These are phyloP conservation scores for Mycena floridula DNA, from an alignment of 768 basidiomycete genomes.

Conservation along the genomic window DNA sequence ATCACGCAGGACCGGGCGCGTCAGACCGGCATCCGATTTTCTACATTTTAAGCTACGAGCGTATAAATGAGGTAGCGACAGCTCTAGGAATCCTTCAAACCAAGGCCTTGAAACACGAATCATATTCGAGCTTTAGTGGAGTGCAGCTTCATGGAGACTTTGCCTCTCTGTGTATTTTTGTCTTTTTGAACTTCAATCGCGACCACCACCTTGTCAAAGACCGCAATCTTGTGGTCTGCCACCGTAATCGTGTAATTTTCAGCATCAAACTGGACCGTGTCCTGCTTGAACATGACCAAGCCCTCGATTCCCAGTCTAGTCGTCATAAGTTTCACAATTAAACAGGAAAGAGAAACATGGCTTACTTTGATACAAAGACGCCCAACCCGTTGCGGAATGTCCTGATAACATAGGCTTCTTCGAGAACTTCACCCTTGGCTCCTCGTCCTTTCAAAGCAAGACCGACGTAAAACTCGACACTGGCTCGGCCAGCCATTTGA, in stretches of 20 bases:
- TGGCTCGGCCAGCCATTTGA: conserved; percentile 95
- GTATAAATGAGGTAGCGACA: no score
- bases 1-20: no score
- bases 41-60: no score
- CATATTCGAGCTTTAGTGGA: conserved; percentile 82
- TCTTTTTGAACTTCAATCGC: conserved; percentile 92
- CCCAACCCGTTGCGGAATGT: conserved; percentile 92
- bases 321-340: conserved; percentile 1
- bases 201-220: conserved; percentile 94
- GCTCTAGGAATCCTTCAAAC: conserved; percentile 96
- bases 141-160: conserved; percentile 83
- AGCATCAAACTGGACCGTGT: conserved; percentile 83
- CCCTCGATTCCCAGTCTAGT: conserved; percentile 89
- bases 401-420: conserved; percentile 91
- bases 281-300: conserved; percentile 87
- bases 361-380: conserved; percentile 94
- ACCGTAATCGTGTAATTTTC: conserved; percentile 84
- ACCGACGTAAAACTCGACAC: conserved; percentile 96
- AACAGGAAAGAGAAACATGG: conserved; percentile 7
- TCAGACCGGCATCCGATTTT: no score
- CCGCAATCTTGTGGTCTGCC: conserved; percentile 66
- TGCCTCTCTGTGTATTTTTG: conserved; percentile 85
- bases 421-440: conserved; percentile 44
- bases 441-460: conserved; percentile 76
- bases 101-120: conserved; percentile 95